These are phyloP conservation scores for Amanita muscaria DNA, from an alignment of 768 basidiomycete species.

Conservation along the genomic window DNA sequence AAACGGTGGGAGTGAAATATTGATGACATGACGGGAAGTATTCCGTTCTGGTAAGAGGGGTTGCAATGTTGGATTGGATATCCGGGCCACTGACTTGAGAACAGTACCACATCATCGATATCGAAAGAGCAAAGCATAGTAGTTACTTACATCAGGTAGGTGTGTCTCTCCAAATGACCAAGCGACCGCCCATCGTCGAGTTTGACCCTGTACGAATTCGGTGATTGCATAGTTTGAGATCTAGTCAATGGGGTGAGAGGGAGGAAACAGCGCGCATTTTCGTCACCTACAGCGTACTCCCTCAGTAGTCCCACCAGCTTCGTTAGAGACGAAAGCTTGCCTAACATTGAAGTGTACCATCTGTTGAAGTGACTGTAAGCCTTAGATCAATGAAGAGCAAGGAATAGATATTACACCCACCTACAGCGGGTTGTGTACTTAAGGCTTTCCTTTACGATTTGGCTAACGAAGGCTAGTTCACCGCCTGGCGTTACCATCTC, in stretches of 20 bases:
- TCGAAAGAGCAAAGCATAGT: no score
- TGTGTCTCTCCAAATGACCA: slow-evolving; percentile 69
- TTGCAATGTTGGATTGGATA: slow-evolving; percentile 35
- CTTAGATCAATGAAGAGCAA: background rate
- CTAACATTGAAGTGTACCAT: slow-evolving; percentile 93
- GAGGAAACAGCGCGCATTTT: background rate
- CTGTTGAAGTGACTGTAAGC: slow-evolving; percentile 24
- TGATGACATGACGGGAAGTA: slow-evolving; percentile 33
- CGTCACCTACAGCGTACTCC: slow-evolving; percentile 23
- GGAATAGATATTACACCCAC: slow-evolving; percentile 25
- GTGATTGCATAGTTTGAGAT: slow-evolving; percentile 82
- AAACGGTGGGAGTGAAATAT: slow-evolving; percentile 15
- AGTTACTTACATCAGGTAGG: slow-evolving; percentile 58
- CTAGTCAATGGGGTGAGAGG: slow-evolving; percentile 28
- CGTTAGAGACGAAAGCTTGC: slow-evolving; percentile 69
- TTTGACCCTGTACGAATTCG: slow-evolving; percentile 80
- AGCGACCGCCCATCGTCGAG: slow-evolving; percentile 84
- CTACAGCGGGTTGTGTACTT: slow-evolving; percentile 41
- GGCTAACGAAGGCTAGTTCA: slow-evolving; percentile 66
- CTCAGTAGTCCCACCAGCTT: slow-evolving; percentile 51
- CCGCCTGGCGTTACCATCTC: slow-evolving; percentile 92
- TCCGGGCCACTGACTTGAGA: slow-evolving; percentile 26
- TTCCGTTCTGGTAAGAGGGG: slow-evolving; percentile 51
- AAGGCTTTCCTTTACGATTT: slow-evolving; percentile 73
- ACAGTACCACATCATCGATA: background rate